These are phyloP conservation scores for Thelonectria rubi DNA, from an alignment of 2,329 filamentous ascomycete genomes.

Conservation along the genomic window DNA sequence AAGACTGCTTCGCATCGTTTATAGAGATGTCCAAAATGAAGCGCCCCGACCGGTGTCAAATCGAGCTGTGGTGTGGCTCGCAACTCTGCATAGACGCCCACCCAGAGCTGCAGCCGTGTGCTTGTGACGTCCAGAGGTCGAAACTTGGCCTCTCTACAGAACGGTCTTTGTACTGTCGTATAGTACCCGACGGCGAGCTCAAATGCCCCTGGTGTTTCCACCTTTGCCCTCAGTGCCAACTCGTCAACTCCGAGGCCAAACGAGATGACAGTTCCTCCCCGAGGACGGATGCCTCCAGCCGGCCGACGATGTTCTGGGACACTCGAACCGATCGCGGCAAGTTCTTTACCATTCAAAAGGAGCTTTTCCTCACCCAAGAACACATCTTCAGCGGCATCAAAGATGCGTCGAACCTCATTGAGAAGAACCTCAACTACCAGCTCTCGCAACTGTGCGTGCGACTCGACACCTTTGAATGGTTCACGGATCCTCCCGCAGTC, in stretches of 20 bases:
- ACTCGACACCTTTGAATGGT: not conserved
- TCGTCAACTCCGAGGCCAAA: not conserved
- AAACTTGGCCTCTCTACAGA: not conserved
- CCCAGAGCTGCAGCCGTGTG: not conserved
- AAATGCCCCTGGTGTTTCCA: slow-evolving; percentile 5
- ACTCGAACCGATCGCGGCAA: not conserved
- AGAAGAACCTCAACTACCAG: not conserved
- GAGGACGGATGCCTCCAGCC: not conserved
- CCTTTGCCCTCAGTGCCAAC: not conserved
- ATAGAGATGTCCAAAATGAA: not conserved
- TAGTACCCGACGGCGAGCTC: not conserved
- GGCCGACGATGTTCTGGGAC: not conserved
- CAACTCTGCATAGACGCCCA: not conserved
- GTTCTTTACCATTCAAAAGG: not conserved
- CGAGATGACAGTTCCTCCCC: not conserved
- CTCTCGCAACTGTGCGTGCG: not conserved
- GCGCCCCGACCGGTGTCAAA: not conserved
- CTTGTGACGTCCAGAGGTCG: not conserved
- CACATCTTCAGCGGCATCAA: not conserved
- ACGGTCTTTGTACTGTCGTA: not conserved
- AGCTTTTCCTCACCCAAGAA: not conserved
- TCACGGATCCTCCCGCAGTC: too few relatives aligned
- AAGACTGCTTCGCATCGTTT: not conserved
- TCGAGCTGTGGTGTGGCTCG: slow-evolving; percentile 10
- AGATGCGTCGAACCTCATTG: too few relatives aligned